Conservation (phyloP, 805 yeast species). For the Metschnikowia aberdeeniae region DNA sequence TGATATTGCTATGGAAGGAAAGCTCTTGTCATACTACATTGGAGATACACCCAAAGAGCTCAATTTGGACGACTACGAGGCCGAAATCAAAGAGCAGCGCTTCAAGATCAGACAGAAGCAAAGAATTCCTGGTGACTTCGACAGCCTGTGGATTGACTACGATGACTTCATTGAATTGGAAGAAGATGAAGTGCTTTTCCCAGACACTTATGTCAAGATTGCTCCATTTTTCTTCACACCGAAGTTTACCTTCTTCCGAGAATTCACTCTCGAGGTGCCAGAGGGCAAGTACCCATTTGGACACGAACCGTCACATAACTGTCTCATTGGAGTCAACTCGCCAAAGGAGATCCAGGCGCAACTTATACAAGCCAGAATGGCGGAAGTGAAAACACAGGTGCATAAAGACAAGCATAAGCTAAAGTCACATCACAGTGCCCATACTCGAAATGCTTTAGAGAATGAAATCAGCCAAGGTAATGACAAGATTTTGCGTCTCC, state of each 20-base stretch:
- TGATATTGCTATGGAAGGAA: constrained; percentile 42
- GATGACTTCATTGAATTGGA: constrained; percentile 77
- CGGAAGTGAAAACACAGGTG: constrained; percentile 14
- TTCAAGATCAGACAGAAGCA: constrained; percentile 1
- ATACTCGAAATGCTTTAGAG: background rate
- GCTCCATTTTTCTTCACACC: constrained; percentile 52
- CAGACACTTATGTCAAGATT: constrained; percentile 41
- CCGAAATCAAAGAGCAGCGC: constrained; percentile 5
- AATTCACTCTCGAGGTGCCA: constrained; percentile 37
- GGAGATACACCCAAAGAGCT: constrained; percentile 10
- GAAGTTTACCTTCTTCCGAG: constrained; percentile 57
- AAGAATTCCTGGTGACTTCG: constrained; percentile 21
- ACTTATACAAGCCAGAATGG: constrained; percentile 30
- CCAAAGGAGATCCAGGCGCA: constrained; percentile 53
- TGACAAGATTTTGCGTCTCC: constrained; percentile 24
- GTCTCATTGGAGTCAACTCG: constrained; percentile 50
- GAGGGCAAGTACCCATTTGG: constrained; percentile 57
- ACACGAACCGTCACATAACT: constrained; percentile 57
- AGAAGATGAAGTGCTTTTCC: constrained; percentile 36
- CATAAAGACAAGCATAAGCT: constrained; percentile 12
- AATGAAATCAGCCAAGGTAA: constrained; percentile 7
- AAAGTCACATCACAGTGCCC: background rate
- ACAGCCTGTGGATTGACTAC: constrained; percentile 61
- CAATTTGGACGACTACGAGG: constrained; percentile 12
- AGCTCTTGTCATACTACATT: constrained; percentile 15